Evolutionary conservation across 2,329 filamentous ascomycete genomes (phyloP).

Genomic region (Xylariaceae sp.): DNA sequence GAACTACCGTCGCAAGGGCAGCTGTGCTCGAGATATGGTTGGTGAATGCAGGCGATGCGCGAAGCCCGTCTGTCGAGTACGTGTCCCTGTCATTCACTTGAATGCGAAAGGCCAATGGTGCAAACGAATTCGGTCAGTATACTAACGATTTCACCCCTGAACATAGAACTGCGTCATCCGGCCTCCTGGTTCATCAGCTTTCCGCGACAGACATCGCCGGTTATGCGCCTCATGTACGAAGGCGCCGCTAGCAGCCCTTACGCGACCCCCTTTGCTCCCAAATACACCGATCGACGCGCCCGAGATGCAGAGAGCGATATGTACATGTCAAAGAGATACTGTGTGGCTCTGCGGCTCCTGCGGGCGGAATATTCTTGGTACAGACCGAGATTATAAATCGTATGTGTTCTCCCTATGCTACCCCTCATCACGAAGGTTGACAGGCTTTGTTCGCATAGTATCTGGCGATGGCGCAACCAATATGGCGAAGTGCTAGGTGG

Average conservation of each 20-base stretch:
- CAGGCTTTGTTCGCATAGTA: slow-evolving; percentile 38
- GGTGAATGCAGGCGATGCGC: slow-evolving; percentile 73
- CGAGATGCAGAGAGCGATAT: slow-evolving; percentile 52
- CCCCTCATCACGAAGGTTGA: background rate
- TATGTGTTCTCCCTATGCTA: slow-evolving; percentile 31
- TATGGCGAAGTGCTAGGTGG: slow-evolving; percentile 78
- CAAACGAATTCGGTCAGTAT: background rate
- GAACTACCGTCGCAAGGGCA: slow-evolving; percentile 57
- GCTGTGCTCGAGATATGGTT: slow-evolving; percentile 85
- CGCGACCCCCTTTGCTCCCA: slow-evolving; percentile 41
- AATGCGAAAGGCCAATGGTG: background rate
- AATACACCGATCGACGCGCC: slow-evolving; percentile 46
- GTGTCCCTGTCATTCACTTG: slow-evolving; percentile 25
- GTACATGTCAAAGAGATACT: slow-evolving; percentile 48
- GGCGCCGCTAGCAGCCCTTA: slow-evolving; percentile 58
- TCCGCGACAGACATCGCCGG: slow-evolving; percentile 73
- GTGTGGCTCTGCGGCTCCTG: slow-evolving; percentile 87
- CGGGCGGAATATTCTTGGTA: slow-evolving; percentile 61
- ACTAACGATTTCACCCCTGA: slow-evolving; percentile 2
- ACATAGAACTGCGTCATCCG: slow-evolving; percentile 84
- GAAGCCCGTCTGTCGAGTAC: slow-evolving; percentile 74
- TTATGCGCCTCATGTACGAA: slow-evolving; percentile 72
- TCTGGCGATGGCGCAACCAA: slow-evolving; percentile 85
- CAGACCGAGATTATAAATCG: slow-evolving; percentile 56
- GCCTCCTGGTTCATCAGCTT: slow-evolving; percentile 60